A percentile compares a stretch with the other conserved stretches of the same genome.
Evolutionary conservation across 352 stramenopile genomes (phyloP).

Genomic region (Globisporangium nagaii): DNA sequence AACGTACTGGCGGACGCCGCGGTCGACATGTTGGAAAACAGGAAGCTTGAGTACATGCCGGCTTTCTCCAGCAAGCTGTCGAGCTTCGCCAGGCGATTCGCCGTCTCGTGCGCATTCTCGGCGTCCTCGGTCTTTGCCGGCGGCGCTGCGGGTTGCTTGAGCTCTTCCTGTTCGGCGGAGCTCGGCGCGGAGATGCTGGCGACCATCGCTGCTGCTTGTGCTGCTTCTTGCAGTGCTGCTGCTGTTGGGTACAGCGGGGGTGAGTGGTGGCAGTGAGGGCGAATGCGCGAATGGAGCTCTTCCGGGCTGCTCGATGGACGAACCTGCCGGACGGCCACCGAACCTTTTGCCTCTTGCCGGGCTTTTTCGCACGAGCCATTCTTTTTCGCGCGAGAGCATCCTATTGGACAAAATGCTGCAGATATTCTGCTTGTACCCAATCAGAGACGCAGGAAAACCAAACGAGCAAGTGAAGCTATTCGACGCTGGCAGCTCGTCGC

Average conservation of each 20-base stretch:
- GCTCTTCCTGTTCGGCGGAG: conserved; percentile 12
- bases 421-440: too few relatives aligned
- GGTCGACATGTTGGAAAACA: conserved; percentile 83
- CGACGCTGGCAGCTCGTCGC: too few relatives aligned
- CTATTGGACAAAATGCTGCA: too few relatives aligned
- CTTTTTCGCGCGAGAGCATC: too few relatives aligned
- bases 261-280: background rate
- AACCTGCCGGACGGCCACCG: background rate
- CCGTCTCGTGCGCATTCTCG: conserved; percentile 39
- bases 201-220: conserved; percentile 36
- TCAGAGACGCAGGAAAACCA: too few relatives aligned
- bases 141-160: conserved; percentile 14
- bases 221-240: background rate
- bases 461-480: too few relatives aligned
- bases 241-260: too few relatives aligned
- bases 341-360: background rate
- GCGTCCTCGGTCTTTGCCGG: background rate
- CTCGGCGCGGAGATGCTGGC: conserved; percentile 33
- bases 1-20: conserved; percentile 45
- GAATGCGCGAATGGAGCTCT: conserved; percentile 2
- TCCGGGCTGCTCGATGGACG: background rate
- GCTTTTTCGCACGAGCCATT: background rate
- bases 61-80: conserved; percentile 86
- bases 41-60: conserved; percentile 81
- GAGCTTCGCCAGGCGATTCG: conserved; percentile 69